phyloP scores from a whole-genome alignment of 2,329 filamentous ascomycete genomes.

The Mycosphaerella arachidis region DNA sequence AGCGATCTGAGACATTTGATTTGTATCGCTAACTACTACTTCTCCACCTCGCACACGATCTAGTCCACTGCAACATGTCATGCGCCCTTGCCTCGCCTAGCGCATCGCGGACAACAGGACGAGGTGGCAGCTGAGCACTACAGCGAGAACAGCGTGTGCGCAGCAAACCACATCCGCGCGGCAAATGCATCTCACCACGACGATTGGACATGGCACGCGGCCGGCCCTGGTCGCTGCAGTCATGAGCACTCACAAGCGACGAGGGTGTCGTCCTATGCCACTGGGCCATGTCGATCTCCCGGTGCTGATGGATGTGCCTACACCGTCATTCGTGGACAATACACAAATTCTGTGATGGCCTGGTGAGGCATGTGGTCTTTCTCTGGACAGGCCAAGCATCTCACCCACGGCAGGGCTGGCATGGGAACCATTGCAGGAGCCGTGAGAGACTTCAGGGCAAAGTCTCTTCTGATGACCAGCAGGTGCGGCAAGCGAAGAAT shows the following conservation, averaged over 20 bases:
- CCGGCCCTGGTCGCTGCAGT: neutral
- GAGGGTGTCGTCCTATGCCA: neutral
- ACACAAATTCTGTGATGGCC: neutral
- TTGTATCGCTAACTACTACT: neutral
- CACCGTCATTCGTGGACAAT: neutral
- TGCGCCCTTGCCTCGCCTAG: neutral
- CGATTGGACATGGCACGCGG: neutral
- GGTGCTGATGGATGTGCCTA: neutral
- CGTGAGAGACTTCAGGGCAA: neutral
- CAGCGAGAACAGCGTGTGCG: neutral
- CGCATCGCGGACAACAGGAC: neutral
- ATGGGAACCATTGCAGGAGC: neutral
- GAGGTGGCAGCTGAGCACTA: neutral
- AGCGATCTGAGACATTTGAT: slow-evolving; percentile 2
- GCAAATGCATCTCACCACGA: neutral
- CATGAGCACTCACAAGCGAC: neutral
- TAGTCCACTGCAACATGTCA: neutral
- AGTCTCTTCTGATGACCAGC: slow-evolving; percentile 1
- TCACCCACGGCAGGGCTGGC: neutral
- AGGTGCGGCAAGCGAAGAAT: neutral
- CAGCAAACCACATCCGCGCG: neutral
- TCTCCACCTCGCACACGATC: neutral
- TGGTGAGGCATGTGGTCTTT: neutral
- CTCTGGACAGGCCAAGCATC: neutral
- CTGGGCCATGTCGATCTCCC: neutral